Base-by-base conservation (phyloP, 805 yeast genomes). In the Zygosaccharomyces lentus region DNA sequence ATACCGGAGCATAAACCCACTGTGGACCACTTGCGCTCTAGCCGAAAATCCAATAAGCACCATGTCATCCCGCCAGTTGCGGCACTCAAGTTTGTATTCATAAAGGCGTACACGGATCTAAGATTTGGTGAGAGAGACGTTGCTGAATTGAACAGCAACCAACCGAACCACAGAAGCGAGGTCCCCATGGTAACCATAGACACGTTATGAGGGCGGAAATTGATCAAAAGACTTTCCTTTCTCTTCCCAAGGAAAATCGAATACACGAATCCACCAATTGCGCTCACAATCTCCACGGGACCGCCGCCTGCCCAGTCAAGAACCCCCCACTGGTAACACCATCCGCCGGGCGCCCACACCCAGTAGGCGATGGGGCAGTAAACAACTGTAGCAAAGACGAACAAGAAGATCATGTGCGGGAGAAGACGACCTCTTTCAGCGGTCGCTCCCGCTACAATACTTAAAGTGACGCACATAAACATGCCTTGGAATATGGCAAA, bases 281-380 rank as follows among this genome's bases (percentile, higher is more conserved):
- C 98, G 19, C 95, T 82, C 25, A 87, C 75, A 46, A 93, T 87
- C 65, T 91, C 98, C 23, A 91, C 96, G 0, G 97, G 96, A 0
- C 97, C 97, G 46, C 98, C 98, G 25, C 99, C 99, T 19, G 99
- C 99, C 66, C 87, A 91, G 65, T 91, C 99, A 42, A 91, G 72
- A 1, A 83, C 98, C 5, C 96, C 96, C 81, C 96, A 91, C 56
- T 80, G 74, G 54, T 75, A 76, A 30, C 96, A 96, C 98, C 98
- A 91, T 32, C 99, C 98, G 37, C 82, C 82, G 1, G 86, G 62
- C 46, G 88, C 84, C 98, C 98, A 91, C 45, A 87, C 81, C 97
- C 98, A 90, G 68, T 81, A 87, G 5, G 91, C 91, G n/a, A 91
- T 77, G 0, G 98, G 98, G 63, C 95, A 85, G 68, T 91, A 91